Evolutionary conservation across 805 yeast species (phyloP), one percentile per base, ranked within the genome.

Genomic region (Saccharomycopsis microspora): DNA sequence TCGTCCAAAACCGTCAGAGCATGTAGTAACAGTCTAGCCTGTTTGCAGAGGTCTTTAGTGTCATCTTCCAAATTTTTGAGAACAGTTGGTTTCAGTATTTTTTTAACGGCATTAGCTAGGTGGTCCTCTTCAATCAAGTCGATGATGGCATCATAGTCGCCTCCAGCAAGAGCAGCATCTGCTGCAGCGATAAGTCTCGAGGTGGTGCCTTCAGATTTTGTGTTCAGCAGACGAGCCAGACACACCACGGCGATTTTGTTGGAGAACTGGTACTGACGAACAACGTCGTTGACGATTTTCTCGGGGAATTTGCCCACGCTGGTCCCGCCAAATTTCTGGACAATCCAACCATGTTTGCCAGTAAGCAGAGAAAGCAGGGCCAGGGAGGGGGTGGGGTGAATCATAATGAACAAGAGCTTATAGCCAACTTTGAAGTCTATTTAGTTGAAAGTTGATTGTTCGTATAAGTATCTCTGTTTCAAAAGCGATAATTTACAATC

Each of bases 291-390:
- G 31, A 87, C 88, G 47, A 93, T 93, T 55, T 82, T 75, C 45
- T 74, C 79, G 6, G 96, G 85, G 64, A 93, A 89, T 63, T 93
- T 93, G 28, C 98, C 98, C 33, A 93, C 96, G 42, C 93, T 81
- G 10, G 98, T 93, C 46, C 98, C 98, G 43, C 98, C 98, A 59
- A 86, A 93, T 65, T 93, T 93, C 64, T 93, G 98, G 5, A 93
- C 84, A 3, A 84, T 64, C 89, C 90, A 82, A 11, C 75, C 75
- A 11, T 57, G 43, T 6, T 30, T 46, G 11, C 47, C 47, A 31
- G 31, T 34, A 4, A 53, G 39, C 39, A 48, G 44, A 27, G 45
- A 40, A 19, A 50, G 35, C 4, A 50, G 47, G 9, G 39, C 41
- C 10, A 39, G 31, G 4, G 50, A 50, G 33, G 45, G 40, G n/a